Evolutionary conservation across 2,329 filamentous ascomycete species (phyloP).

Genomic region (Blastomyces emzantsi): DNA sequence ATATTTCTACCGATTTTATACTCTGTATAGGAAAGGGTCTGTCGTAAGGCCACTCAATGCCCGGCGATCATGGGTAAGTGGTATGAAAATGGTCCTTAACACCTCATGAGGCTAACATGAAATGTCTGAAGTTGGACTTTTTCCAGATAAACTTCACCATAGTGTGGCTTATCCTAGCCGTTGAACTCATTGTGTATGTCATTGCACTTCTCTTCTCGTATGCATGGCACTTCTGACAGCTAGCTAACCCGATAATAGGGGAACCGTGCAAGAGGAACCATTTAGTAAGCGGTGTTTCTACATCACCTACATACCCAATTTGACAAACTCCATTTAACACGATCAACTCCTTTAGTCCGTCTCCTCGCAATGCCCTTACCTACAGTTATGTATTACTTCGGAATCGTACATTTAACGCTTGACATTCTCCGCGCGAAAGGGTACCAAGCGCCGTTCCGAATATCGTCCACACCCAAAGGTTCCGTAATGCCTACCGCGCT

Average conservation of each 20-base stretch:
- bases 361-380: conserved; percentile 38
- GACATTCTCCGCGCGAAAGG: conserved; percentile 35
- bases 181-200: conserved; percentile 36
- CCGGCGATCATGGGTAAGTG: conserved; percentile 34
- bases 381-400: conserved; percentile 40
- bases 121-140: conserved; percentile 32
- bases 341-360: conserved; percentile 25
- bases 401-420: conserved; percentile 33
- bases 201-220: neutral
- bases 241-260: conserved; percentile 23
- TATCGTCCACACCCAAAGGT: conserved; percentile 55
- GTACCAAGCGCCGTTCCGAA: conserved; percentile 50
- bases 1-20: conserved; percentile 36
- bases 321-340: conserved; percentile 10
- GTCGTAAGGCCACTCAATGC: conserved; percentile 34
- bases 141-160: conserved; percentile 41
- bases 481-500: conserved; percentile 50
- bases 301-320: neutral
- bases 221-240: neutral
- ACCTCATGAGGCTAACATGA: conserved; percentile 6
- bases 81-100: neutral
- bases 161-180: conserved; percentile 36
- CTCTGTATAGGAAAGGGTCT: conserved; percentile 32
- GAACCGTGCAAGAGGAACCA: conserved; percentile 34
- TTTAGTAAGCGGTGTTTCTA: conserved; percentile 26